Evolutionary conservation across 1,284 basidiomycete species (phyloP), one percentile per base, ranked within the genome.

Genomic region (Ustilago crameri): DNA sequence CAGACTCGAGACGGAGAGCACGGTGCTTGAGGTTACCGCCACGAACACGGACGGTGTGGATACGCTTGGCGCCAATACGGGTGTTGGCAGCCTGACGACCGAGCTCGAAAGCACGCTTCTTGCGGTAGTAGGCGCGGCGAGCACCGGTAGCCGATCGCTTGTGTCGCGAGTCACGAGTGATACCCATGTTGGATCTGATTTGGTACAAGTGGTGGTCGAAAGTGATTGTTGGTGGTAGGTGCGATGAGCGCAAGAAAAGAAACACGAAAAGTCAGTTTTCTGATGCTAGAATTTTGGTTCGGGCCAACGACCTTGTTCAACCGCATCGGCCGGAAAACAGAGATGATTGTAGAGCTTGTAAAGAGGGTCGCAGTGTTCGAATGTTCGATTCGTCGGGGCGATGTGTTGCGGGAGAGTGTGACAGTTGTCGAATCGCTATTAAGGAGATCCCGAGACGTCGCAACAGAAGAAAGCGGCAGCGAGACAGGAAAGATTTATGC

Each of bases 41-140:
- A 34, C 81, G 78, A 35, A 82, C 81, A 34, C 81, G 81, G 54
- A 82, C 78, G 34, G 79, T 73, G 79, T 82, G 81, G 54, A 82
- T 82, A 30, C 81, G 75, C 80, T 82, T 82, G 57, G 78, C 61
- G 27, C 81, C 81, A 50, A 82, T 76, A 74, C 81, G 78, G 48
- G 81, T 82, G 80, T 82, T 82, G 65, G 81, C 79, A 37, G 81
- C 67, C 76, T 82, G 81, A 60, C 81, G 81, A 58, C 79, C 81
- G 58, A 82, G 75, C 79, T 82, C 81, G 62, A 81, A 80, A 52
- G 75, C 69, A 42, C 81, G 76, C 81, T 82, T 82, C 78, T 82
- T 82, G 65, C 80, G 77, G 80, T 80, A 82, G 71, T 80, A 71
- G 52, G 78, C 76, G 50, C 74, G 78, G 75, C 80, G 78, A 58